phyloP scores from a whole-genome alignment of 2,329 filamentous ascomycete species.

The Chaetomium globosum region DNA sequence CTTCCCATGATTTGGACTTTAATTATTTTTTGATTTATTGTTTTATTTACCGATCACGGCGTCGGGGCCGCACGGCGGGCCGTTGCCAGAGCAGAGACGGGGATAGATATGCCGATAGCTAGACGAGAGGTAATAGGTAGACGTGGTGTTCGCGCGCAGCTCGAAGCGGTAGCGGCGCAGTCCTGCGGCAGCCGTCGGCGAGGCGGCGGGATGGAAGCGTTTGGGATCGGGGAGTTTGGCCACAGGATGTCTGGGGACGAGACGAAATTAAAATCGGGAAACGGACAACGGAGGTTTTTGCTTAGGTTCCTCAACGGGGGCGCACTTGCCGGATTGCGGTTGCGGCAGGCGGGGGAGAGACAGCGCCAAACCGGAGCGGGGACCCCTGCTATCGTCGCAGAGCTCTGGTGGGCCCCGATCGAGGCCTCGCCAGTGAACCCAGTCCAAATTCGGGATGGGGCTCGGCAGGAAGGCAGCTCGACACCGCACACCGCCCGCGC shows the following conservation, averaged over 20 bases:
- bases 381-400: slow-evolving; percentile 23
- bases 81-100: background rate
- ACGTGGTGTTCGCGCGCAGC: background rate
- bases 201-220: background rate
- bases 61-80: slow-evolving; percentile 20
- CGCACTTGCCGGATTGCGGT: slow-evolving; percentile 18
- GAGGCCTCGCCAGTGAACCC: background rate
- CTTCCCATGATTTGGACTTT: slow-evolving; percentile 38
- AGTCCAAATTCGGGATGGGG: slow-evolving; percentile 1
- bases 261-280: slow-evolving; percentile 3
- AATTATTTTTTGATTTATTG: slow-evolving; percentile 20
- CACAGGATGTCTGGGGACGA: background rate
- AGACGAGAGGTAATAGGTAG: background rate
- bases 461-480: background rate
- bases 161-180: slow-evolving; percentile 6
- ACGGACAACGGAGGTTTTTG: slow-evolving; percentile 7
- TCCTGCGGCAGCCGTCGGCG: slow-evolving; percentile 27
- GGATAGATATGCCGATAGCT: background rate
- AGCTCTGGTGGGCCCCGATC: background rate
- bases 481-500: slow-evolving; percentile 6
- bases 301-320: background rate
- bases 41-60: slow-evolving; percentile 16
- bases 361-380: slow-evolving; percentile 29
- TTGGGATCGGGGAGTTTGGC: background rate
- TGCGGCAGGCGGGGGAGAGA: slow-evolving; percentile 18